Evolutionary conservation across 805 yeast species (phyloP).

Genomic region (Yamadazyma takamatsuzukensis): DNA sequence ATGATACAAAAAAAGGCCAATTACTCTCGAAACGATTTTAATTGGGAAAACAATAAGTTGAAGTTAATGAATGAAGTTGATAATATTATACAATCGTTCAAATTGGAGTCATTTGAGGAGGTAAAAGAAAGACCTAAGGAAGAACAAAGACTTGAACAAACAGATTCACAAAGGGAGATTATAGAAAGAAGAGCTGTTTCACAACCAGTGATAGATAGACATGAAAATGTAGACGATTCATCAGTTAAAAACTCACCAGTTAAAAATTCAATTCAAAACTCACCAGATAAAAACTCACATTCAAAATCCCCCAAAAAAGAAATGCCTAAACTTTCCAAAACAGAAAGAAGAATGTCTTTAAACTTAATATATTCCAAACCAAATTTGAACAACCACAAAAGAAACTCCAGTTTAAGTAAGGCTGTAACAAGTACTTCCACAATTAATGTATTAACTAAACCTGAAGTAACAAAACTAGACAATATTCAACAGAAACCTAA

Average conservation of each 20-base stretch:
- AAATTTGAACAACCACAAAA: slow-evolving; percentile 1
- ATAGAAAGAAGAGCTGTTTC: too few relatives aligned
- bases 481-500: background rate
- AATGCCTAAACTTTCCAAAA: slow-evolving; percentile 18
- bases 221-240: too few relatives aligned
- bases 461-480: slow-evolving; percentile 12
- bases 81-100: slow-evolving; percentile 12
- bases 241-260: too few relatives aligned
- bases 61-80: slow-evolving; percentile 15
- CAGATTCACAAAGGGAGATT: background rate
- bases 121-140: background rate
- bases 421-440: slow-evolving; percentile 28
- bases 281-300: too few relatives aligned
- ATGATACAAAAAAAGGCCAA: slow-evolving; percentile 3
- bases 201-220: too few relatives aligned
- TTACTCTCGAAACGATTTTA: slow-evolving; percentile 8
- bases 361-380: slow-evolving; percentile 23
- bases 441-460: slow-evolving; percentile 31
- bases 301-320: too few relatives aligned
- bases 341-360: slow-evolving; percentile 24
- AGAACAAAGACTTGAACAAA: too few relatives aligned
- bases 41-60: slow-evolving; percentile 11
- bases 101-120: slow-evolving; percentile 7
- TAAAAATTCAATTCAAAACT: too few relatives aligned
- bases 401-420: slow-evolving; percentile 18